Conservation (phyloP, 2,329 filamentous ascomycete genomes). For the Emergomyces africanus region DNA sequence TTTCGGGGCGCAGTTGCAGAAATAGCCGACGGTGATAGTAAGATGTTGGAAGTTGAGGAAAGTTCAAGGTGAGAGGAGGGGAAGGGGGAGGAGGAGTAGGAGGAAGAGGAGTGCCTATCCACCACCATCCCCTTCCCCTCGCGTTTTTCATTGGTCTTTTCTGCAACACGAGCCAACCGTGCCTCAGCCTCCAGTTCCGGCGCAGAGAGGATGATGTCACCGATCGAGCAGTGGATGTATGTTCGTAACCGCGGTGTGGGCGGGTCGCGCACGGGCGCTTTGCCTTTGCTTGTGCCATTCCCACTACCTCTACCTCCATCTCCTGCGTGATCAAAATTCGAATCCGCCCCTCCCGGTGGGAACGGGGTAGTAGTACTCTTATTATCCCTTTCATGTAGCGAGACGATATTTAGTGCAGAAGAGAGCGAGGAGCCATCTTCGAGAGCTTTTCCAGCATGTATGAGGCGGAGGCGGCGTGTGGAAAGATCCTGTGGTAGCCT, state of each 20-base stretch:
- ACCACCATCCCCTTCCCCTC: background rate
- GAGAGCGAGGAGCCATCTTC: conserved; percentile 58
- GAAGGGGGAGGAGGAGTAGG: background rate
- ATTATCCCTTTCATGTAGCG: conserved; percentile 31
- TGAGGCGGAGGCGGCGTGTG: conserved; percentile 67
- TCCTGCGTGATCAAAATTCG: background rate
- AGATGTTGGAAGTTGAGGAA: background rate
- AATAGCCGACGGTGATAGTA: background rate
- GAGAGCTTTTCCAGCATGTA: conserved; percentile 78
- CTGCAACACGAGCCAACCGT: conserved; percentile 15
- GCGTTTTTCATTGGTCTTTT: background rate
- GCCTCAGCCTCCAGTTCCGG: conserved; percentile 59
- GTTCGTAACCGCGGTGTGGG: conserved; percentile 38
- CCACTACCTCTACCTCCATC: background rate
- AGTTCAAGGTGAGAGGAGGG: background rate
- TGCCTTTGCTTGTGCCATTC: conserved; percentile 41
- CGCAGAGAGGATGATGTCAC: conserved; percentile 55
- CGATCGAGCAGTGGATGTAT: conserved; percentile 90
- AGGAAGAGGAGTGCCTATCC: background rate
- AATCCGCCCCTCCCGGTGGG: conserved; percentile 4
- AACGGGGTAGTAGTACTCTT: conserved; percentile 6
- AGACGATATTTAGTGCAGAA: conserved; percentile 51
- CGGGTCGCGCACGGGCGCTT: conserved; percentile 44
- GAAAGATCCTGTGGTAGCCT: conserved; percentile 52
- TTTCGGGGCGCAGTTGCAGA: background rate